phyloP scores from a whole-genome alignment of 805 yeast genomes.

The Candida endomychidarum region DNA sequence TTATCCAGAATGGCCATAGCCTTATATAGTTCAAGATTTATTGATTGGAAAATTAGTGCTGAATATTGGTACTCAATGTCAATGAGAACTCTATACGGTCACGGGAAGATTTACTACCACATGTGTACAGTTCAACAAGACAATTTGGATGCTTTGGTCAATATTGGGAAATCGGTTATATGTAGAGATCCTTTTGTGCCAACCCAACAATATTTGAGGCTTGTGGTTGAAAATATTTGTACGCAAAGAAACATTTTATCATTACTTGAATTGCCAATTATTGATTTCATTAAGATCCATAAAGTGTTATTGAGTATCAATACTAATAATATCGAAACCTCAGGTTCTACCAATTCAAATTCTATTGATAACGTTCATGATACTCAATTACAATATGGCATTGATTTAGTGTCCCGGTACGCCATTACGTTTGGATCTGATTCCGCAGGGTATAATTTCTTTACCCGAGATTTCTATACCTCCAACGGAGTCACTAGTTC shows the following conservation, averaged over 20 bases:
- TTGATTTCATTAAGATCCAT: slow-evolving; percentile 64
- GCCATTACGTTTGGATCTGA: slow-evolving; percentile 69
- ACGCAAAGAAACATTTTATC: slow-evolving; percentile 62
- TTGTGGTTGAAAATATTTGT: slow-evolving; percentile 77
- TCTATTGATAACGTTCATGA: slow-evolving; percentile 33
- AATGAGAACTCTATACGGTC: slow-evolving; percentile 72
- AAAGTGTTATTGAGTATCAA: slow-evolving; percentile 65
- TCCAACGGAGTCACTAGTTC: slow-evolving; percentile 28
- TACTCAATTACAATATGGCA: slow-evolving; percentile 52
- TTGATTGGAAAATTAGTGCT: slow-evolving; percentile 83
- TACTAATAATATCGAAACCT: slow-evolving; percentile 13
- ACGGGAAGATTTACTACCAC: slow-evolving; percentile 84
- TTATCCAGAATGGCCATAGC: slow-evolving; percentile 87
- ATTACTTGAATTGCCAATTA: slow-evolving; percentile 57
- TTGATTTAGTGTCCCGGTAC: slow-evolving; percentile 62
- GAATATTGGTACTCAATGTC: slow-evolving; percentile 81
- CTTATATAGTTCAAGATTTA: slow-evolving; percentile 70
- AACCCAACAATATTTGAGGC: slow-evolving; percentile 70
- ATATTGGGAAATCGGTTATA: slow-evolving; percentile 74
- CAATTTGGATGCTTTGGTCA: slow-evolving; percentile 72
- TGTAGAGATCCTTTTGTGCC: slow-evolving; percentile 86
- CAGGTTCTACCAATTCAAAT: slow-evolving; percentile 15
- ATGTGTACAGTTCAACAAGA: slow-evolving; percentile 84
- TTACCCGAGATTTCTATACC: slow-evolving; percentile 44
- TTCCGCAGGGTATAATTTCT: slow-evolving; percentile 61